Base-by-base conservation (phyloP, 495 filamentous ascomycete genomes). In the Chaetomidium leptoderma region DNA sequence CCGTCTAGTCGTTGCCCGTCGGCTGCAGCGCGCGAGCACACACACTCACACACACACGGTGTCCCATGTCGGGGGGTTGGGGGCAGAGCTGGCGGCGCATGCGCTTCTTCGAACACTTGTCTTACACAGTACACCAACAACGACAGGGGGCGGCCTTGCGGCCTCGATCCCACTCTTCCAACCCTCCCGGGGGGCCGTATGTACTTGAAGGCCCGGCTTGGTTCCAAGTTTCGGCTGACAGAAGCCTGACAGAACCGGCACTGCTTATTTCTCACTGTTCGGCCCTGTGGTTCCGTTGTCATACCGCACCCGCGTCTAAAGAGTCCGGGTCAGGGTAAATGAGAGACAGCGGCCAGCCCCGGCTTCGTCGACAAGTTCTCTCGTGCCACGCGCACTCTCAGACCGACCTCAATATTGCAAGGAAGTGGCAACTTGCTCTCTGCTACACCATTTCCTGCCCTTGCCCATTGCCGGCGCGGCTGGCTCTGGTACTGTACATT, bases 31-130 rank as follows among this genome's bases (percentile, higher is more conserved):
- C n/a, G n/a, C n/a, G n/a, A n/a, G n/a, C n/a, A n/a, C n/a, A n/a
- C n/a, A n/a, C n/a, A n/a, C n/a, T n/a, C 37, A 32, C 51, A 29
- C 30, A 36, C 30, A 35, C 42, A 53, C 49, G 10, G 42, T 35
- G 35, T 43, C 43, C 26, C 40, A 40, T 7, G 49, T 39, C 40
- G 48, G n/a, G n/a, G n/a, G n/a, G n/a, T 26, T 39, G 26, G 37
- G 37, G 43, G 57, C 33, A 49, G 48, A 27, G 53, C 32, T 48
- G 35, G 53, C 47, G 57, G 45, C 46, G 52, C 47, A 43, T 57
- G 44, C 56, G 50, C 30, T 59, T 63, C 30, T 45, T n/a, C 27
- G 11, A 35, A 49, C 33, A 36, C 17, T 40, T 3, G 23, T 32
- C 27, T 43, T 8, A 16, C 19, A 21, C 36, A 14, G 24, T 6